These are phyloP conservation scores for Dothideomycetes sp. DNA, from an alignment of 2,329 filamentous ascomycete species.

Conservation along the genomic window DNA sequence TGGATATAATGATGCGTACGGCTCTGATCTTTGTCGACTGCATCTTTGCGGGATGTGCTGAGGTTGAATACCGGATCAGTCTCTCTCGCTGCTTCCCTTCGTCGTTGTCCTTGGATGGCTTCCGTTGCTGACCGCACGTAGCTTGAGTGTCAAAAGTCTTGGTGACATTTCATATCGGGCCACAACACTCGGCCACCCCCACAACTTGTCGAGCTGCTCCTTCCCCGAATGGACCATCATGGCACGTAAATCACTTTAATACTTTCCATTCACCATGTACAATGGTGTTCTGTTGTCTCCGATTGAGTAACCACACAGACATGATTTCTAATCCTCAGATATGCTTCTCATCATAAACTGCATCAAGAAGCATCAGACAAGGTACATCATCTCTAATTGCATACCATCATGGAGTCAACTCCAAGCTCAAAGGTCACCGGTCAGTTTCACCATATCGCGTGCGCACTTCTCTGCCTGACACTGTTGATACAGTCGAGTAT, in stretches of 20 bases:
- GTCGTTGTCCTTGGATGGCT: background rate
- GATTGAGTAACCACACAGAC: too few relatives aligned
- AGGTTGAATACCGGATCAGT: background rate
- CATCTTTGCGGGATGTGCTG: slow-evolving; percentile 19
- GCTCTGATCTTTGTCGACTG: slow-evolving; percentile 23
- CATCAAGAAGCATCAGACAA: too few relatives aligned
- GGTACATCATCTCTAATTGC: background rate
- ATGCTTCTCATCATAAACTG: too few relatives aligned
- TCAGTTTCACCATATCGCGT: slow-evolving; percentile 18
- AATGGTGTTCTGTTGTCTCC: too few relatives aligned
- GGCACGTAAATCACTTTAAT: background rate
- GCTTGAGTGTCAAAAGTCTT: background rate
- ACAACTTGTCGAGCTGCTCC: background rate
- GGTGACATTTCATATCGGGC: slow-evolving; percentile 8
- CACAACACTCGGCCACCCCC: slow-evolving; percentile 1
- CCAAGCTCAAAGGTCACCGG: slow-evolving; percentile 44
- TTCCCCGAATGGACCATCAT: too few relatives aligned
- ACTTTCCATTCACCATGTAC: background rate
- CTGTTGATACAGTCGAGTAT: slow-evolving; percentile 83
- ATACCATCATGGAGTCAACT: slow-evolving; percentile 27
- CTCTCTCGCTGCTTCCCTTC: slow-evolving; percentile 5
- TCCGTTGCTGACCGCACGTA: slow-evolving; percentile 6
- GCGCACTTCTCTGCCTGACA: slow-evolving; percentile 18
- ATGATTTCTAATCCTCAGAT: too few relatives aligned
- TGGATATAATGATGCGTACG: slow-evolving; percentile 14